These are phyloP conservation scores for Fusarium sp. DNA, from an alignment of 2,329 filamentous ascomycete species.

Conservation along the genomic window DNA sequence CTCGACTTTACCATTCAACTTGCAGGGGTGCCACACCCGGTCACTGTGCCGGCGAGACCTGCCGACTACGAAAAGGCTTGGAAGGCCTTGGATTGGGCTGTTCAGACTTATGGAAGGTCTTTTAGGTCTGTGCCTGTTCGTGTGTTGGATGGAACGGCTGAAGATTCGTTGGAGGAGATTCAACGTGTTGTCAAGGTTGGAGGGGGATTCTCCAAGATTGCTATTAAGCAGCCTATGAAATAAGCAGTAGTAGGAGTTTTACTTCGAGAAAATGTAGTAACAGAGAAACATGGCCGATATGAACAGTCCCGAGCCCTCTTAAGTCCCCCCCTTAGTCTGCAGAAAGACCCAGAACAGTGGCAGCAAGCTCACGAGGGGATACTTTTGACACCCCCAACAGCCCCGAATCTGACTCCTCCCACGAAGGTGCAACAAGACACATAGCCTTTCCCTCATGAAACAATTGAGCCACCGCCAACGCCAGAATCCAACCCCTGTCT, in stretches of 20 bases:
- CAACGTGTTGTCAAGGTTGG: background rate
- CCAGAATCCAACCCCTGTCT: slow-evolving; percentile 22
- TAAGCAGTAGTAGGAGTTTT: background rate
- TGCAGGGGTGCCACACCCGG: background rate
- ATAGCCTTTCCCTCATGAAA: slow-evolving; percentile 10
- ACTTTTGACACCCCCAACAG: slow-evolving; percentile 9
- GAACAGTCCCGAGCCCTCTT: background rate
- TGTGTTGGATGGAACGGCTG: background rate
- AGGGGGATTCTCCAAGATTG: background rate
- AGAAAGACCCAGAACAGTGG: background rate
- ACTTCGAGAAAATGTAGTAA: no score
- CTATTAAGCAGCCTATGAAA: background rate
- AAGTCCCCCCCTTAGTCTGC: background rate
- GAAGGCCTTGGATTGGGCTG: slow-evolving; percentile 1
- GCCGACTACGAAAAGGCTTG: background rate
- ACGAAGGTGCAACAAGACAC: slow-evolving; percentile 12
- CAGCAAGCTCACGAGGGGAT: slow-evolving; percentile 1
- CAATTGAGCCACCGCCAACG: slow-evolving; percentile 27
- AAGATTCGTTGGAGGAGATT: background rate
- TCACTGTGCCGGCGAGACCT: background rate
- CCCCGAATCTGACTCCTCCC: slow-evolving; percentile 26
- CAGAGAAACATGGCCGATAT: background rate
- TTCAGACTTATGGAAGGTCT: background rate
- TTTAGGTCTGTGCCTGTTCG: background rate
- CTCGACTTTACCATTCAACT: background rate